Percentiles rank a stretch among this genome's conserved stretches.
phyloP scores from a whole-genome alignment of 1,284 basidiomycete genomes.

The Golubevia pallescens region DNA sequence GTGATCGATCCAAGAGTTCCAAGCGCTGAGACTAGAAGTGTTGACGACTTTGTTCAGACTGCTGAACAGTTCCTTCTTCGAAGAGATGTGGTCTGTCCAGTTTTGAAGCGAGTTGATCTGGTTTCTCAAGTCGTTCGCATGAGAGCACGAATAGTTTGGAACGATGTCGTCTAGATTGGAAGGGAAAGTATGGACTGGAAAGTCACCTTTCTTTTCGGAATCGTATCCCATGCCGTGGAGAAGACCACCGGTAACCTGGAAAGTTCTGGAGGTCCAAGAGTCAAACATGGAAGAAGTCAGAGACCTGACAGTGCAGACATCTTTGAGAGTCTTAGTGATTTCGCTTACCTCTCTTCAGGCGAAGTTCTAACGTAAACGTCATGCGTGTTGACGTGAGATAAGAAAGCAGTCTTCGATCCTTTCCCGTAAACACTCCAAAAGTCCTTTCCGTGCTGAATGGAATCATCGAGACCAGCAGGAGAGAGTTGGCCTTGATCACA shows the following conservation, averaged over 20 bases:
- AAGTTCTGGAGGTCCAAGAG: no score
- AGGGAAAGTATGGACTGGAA: slow-evolving; percentile 54
- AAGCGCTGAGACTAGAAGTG: slow-evolving; percentile 67
- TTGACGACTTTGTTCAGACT: slow-evolving; percentile 68
- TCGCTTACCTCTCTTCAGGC: slow-evolving; percentile 66
- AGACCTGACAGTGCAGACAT: no score
- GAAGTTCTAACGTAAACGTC: slow-evolving; percentile 68
- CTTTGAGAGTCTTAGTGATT: no score
- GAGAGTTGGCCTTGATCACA: slow-evolving; percentile 71
- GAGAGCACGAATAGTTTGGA: slow-evolving; percentile 68
- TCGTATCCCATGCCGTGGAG: slow-evolving; percentile 68
- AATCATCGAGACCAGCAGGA: slow-evolving; percentile 68
- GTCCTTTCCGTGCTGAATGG: slow-evolving; percentile 69
- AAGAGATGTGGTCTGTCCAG: slow-evolving; percentile 69
- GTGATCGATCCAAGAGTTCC: slow-evolving; percentile 68
- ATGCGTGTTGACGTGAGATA: slow-evolving; percentile 65
- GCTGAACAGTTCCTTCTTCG: slow-evolving; percentile 66
- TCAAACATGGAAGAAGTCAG: no score
- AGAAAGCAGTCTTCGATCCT: slow-evolving; percentile 66
- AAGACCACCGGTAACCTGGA: slow-evolving; percentile 69
- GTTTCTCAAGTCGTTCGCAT: slow-evolving; percentile 67
- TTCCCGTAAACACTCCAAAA: slow-evolving; percentile 69
- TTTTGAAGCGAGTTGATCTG: slow-evolving; percentile 68
- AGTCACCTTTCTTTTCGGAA: slow-evolving; percentile 8
- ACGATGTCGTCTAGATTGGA: slow-evolving; percentile 67